Percentiles rank a stretch among this genome's conserved stretches.
phyloP scores from a whole-genome alignment of 441 rosid species.

The Bruguiera hainesii region DNA sequence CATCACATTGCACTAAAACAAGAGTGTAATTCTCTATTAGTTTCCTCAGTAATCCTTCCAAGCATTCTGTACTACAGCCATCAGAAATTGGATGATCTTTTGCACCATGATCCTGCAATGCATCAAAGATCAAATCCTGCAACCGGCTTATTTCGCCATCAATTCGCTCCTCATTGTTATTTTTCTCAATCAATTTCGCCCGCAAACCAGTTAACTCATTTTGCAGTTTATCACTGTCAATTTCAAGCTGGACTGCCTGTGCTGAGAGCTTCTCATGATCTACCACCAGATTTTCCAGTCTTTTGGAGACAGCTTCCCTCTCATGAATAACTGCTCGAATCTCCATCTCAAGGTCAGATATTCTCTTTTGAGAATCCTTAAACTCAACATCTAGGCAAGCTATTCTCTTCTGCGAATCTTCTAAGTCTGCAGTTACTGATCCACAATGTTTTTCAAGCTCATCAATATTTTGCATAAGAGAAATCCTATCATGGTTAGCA shows the following conservation, averaged over 20 bases:
- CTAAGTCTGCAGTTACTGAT: conserved; percentile 67
- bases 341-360: conserved; percentile 52
- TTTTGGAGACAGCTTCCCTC: conserved; percentile 58
- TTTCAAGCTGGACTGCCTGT: conserved; percentile 48
- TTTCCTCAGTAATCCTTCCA: conserved; percentile 68
- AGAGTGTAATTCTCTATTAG: conserved; percentile 60
- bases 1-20: conserved; percentile 32
- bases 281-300: conserved; percentile 46
- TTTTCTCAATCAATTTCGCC: conserved; percentile 52
- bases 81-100: conserved; percentile 43
- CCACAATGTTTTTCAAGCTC: conserved; percentile 60
- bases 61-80: conserved; percentile 49
- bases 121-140: conserved; percentile 60
- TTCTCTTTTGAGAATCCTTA: conserved; percentile 59
- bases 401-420: conserved; percentile 54
- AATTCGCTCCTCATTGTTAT: conserved; percentile 46
- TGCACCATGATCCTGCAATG: conserved; percentile 49
- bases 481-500: conserved; percentile 54
- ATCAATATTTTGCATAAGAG: conserved; percentile 67
- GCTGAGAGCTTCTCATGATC: conserved; percentile 49
- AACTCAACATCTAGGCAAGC: conserved; percentile 54
- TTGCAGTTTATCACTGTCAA: conserved; percentile 56
- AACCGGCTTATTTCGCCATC: conserved; percentile 53
- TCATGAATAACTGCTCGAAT: conserved; percentile 48
- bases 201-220: conserved; percentile 50